A percentile compares a stretch with the other conserved stretches of the same genome.
These are phyloP conservation scores for Babesia bigemina DNA, from an alignment of 169 alveolate species.

Conservation along the genomic window DNA sequence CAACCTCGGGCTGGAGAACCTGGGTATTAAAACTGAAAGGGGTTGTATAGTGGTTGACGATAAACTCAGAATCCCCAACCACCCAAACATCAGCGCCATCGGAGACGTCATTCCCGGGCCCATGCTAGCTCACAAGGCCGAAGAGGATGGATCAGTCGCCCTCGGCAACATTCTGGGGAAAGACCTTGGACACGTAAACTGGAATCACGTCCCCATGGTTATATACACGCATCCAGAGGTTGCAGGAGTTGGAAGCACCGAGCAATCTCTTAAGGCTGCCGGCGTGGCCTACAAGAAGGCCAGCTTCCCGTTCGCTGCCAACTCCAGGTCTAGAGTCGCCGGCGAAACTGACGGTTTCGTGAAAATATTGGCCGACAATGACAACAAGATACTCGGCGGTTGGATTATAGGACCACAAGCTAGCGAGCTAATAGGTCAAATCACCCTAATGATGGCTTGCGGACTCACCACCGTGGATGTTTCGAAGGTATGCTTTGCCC, in stretches of 20 bases:
- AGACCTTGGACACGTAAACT: conserved; percentile 87
- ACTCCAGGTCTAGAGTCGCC: conserved; percentile 93
- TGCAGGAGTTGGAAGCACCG: conserved; percentile 98
- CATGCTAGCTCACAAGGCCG: conserved; percentile 99
- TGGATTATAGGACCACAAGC: conserved; percentile 96
- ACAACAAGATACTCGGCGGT: conserved; percentile 94
- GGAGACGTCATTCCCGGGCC: conserved; percentile 98
- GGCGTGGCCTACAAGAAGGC: conserved; percentile 89
- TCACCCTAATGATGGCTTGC: conserved; percentile 91
- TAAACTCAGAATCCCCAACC: conserved; percentile 72
- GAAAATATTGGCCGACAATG: conserved; percentile 84
- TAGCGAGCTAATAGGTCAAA: conserved; percentile 95
- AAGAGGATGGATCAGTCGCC: conserved; percentile 95
- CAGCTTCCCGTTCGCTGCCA: conserved; percentile 93
- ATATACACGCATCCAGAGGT: conserved; percentile 98
- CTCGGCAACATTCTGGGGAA: conserved; percentile 89
- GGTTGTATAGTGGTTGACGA: conserved; percentile 83
- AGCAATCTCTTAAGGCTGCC: conserved; percentile 84
- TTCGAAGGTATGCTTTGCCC: conserved; percentile 96
- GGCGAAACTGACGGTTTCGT: conserved; percentile 95
- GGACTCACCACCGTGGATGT: conserved; percentile 95
- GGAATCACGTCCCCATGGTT: conserved; percentile 95
- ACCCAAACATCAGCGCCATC: conserved; percentile 90
- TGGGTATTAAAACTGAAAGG: conserved; percentile 85
- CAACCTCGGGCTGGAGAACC: conserved; percentile 88